Base-by-base conservation (phyloP, 106 monocot genomes). In the Platanthera zijinensis region DNA sequence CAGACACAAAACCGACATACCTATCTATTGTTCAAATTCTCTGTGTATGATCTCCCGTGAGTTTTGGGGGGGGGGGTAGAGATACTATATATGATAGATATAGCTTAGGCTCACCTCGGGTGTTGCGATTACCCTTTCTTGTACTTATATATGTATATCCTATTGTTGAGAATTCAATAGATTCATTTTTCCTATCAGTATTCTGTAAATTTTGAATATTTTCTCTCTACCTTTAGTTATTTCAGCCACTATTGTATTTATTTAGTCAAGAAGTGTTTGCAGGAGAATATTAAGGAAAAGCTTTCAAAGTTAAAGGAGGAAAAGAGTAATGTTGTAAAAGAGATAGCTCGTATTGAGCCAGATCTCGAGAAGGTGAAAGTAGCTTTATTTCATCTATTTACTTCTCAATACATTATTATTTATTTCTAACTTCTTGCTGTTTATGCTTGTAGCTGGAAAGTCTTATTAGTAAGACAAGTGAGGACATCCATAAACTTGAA, bases 211-310 rank as follows among this genome's bases (percentile, higher is more conserved):
- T 39, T 39, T 39, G 0, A 39, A 3, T 39, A 2, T 57, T 21
- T 45, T 57, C 32, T 64, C 3, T 45, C 32, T 72, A 19, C 8
- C 25, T 32, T 78, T 71, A 10, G 57, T 53, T 2, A 14, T 68
- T 78, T 69, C 69, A 46, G 32, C 63, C 10, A n/a, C 70, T 70
- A 30, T 70, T 70, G 25, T 70, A 15, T 70, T 70, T 47, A 67
- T 48, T 30, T 66, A 25, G 10, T 66, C 18, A 61, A 57, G 21
- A 10, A 48, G n/a, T 79, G 19, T 76, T 52, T 88, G 80, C 92
- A 99, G 99, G 85, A 87, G 86, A 94, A 84, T 64, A 80, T 92
- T 52, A 32, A 57, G 63, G 94, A 72, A 48, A 99, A 99, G 62
- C 82, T 94, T 59, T 30, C 56, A 56, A 91, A 88, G 77, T 79